Evolutionary conservation across 495 filamentous ascomycete genomes (phyloP).

Genomic region (Cercophora newfieldiana): DNA sequence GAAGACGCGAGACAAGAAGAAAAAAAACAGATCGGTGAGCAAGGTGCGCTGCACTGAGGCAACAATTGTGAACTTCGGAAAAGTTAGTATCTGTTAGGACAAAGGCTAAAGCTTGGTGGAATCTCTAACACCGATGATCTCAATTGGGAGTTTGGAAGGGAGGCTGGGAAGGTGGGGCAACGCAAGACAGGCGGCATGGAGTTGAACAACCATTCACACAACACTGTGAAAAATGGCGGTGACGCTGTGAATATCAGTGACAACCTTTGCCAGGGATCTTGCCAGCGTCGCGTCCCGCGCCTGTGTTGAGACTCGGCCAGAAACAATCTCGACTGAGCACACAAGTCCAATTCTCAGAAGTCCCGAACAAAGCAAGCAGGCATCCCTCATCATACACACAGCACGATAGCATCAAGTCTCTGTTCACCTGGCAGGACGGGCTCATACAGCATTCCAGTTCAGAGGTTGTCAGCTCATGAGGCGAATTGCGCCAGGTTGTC

Average conservation of each 20-base stretch:
- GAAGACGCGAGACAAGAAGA: not conserved
- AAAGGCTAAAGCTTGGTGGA: not conserved
- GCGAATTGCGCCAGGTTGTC: too few species aligned
- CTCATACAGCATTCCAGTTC: too few species aligned
- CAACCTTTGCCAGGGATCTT: not conserved
- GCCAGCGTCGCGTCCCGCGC: too few species aligned
- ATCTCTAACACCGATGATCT: constrained; percentile 28
- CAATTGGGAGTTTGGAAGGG: constrained; percentile 1
- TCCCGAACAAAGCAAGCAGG: too few species aligned
- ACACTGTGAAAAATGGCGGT: not conserved
- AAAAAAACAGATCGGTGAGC: not conserved
- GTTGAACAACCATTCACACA: constrained; percentile 17
- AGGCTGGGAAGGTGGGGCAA: constrained; percentile 25
- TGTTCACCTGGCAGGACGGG: too few species aligned
- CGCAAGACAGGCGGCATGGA: not conserved
- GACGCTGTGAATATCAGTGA: constrained; percentile 8
- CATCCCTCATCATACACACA: too few species aligned
- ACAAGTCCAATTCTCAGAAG: too few species aligned
- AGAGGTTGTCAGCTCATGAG: too few species aligned
- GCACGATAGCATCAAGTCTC: too few species aligned
- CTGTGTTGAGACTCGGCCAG: not conserved
- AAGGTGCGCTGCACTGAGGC: not conserved
- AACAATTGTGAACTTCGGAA: not conserved
- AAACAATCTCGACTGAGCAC: too few species aligned
- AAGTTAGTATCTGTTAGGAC: not conserved